Evolutionary conservation across 441 rosid genomes (phyloP).

Genomic region (Arabidopsis hybrid): DNA sequence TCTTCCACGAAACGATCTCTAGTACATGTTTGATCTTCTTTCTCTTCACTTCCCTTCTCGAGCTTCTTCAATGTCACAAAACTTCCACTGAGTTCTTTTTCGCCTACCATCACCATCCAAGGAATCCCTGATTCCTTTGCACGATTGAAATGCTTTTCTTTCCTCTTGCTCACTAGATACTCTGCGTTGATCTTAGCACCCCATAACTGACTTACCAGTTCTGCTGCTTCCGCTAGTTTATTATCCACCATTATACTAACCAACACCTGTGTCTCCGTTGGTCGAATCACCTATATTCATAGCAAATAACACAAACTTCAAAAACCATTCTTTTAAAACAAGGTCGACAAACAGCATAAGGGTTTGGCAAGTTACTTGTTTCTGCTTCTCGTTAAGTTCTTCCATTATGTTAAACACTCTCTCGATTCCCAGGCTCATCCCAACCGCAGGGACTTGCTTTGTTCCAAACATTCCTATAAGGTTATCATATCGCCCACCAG

Average conservation of each 20-base stretch:
- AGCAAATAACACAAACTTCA: not conserved
- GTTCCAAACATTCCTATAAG: slow-evolving; percentile 90
- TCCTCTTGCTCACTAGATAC: slow-evolving; percentile 63
- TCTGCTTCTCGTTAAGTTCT: slow-evolving; percentile 54
- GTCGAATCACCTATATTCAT: slow-evolving; percentile 55
- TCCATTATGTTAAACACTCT: slow-evolving; percentile 93
- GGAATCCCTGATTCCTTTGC: slow-evolving; percentile 29
- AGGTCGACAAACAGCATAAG: not conserved
- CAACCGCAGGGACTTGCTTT: slow-evolving; percentile 93
- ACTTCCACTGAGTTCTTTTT: slow-evolving; percentile 63
- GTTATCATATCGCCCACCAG: slow-evolving; percentile 94
- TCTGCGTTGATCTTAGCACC: slow-evolving; percentile 70
- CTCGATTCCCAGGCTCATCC: slow-evolving; percentile 96
- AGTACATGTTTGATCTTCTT: slow-evolving; percentile 49
- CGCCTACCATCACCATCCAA: slow-evolving; percentile 83
- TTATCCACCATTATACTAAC: slow-evolving; percentile 60
- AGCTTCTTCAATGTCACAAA: slow-evolving; percentile 68
- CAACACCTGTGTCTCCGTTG: slow-evolving; percentile 81
- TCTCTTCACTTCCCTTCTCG: slow-evolving; percentile 59
- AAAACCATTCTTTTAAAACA: not conserved
- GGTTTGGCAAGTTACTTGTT: slow-evolving; percentile 55
- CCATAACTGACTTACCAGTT: slow-evolving; percentile 76
- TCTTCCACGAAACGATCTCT: slow-evolving; percentile 59
- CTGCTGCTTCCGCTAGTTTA: slow-evolving; percentile 59
- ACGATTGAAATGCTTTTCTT: slow-evolving; percentile 57